Evolutionary conservation across 2,329 filamentous ascomycete species (phyloP).

Genomic region (Penicillium thymicola): DNA sequence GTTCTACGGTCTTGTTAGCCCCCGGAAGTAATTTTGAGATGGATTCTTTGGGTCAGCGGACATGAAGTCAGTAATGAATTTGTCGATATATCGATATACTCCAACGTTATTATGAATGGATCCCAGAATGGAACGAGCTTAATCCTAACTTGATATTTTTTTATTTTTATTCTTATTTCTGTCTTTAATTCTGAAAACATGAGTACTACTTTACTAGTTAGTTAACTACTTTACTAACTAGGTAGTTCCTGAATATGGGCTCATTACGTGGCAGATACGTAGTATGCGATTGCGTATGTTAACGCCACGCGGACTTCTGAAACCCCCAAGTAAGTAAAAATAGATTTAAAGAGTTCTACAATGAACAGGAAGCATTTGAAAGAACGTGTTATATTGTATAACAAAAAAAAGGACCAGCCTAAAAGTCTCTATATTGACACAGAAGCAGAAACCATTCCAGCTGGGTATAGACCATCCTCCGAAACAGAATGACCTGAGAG

Average conservation of each 20-base stretch:
- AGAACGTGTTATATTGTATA: slow-evolving; percentile 9
- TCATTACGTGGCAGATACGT: background rate
- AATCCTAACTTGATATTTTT: background rate
- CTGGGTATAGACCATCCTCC: slow-evolving; percentile 15
- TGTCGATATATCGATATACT: slow-evolving; percentile 8
- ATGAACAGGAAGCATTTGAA: background rate
- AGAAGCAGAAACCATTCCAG: slow-evolving; percentile 14
- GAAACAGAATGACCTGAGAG: slow-evolving; percentile 3
- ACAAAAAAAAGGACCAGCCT: slow-evolving; percentile 9
- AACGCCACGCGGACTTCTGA: slow-evolving; percentile 1
- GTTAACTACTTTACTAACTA: no score
- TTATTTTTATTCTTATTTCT: background rate
- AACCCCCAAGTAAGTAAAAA: background rate
- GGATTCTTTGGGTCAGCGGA: background rate
- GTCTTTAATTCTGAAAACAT: background rate
- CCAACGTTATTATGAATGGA: background rate
- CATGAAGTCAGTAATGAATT: slow-evolving; percentile 5
- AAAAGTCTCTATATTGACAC: slow-evolving; percentile 12
- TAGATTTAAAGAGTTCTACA: background rate
- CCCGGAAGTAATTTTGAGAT: slow-evolving; percentile 11
- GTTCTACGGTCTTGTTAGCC: slow-evolving; percentile 31
- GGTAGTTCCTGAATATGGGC: no score
- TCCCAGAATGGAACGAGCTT: background rate
- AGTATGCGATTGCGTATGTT: slow-evolving; percentile 2
- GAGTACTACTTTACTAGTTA: no score